Percentiles rank a stretch among this genome's conserved stretches.
phyloP scores from a whole-genome alignment of 139 green algal species.

The Diplosphaera chodatii region DNA sequence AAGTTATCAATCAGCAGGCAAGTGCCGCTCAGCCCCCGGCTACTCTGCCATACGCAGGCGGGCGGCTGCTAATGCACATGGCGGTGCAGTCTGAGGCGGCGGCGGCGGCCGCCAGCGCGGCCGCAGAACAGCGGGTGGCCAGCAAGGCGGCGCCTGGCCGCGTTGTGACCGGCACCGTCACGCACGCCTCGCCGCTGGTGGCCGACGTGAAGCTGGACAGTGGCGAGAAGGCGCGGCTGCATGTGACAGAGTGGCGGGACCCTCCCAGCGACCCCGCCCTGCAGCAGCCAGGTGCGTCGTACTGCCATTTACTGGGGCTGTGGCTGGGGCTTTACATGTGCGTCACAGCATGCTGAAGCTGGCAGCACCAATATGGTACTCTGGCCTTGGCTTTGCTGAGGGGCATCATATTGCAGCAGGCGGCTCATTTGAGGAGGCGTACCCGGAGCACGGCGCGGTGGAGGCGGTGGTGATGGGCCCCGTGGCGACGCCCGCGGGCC shows the following conservation, averaged over 20 bases:
- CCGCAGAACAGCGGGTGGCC: neutral
- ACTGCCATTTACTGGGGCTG: too few relatives aligned
- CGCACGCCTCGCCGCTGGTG: conserved; percentile 31
- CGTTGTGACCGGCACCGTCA: conserved; percentile 36
- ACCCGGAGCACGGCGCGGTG: conserved; percentile 11
- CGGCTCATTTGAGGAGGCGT: conserved; percentile 10
- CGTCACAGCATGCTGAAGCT: too few relatives aligned
- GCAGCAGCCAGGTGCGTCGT: too few relatives aligned
- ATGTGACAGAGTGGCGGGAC: conserved; percentile 51
- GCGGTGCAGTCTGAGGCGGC: conserved; percentile 9
- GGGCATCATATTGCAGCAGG: conserved; percentile 1
- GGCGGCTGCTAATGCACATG: conserved; percentile 28
- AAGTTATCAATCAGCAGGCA: too few relatives aligned
- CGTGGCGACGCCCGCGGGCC: conserved; percentile 16
- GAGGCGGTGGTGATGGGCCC: conserved; percentile 45
- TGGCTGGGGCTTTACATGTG: too few relatives aligned
- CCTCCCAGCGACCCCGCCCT: neutral
- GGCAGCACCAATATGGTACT: too few relatives aligned
- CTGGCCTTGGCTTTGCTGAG: too few relatives aligned
- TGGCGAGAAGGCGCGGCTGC: conserved; percentile 24
- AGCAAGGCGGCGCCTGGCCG: conserved; percentile 6
- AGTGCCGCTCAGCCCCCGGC: too few relatives aligned
- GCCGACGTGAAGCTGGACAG: conserved; percentile 32
- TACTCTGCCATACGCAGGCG: neutral
- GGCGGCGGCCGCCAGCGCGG: neutral